Evolutionary conservation across 1,139 yeast genomes (phyloP).

Genomic region (Protomyces macrosporus): DNA sequence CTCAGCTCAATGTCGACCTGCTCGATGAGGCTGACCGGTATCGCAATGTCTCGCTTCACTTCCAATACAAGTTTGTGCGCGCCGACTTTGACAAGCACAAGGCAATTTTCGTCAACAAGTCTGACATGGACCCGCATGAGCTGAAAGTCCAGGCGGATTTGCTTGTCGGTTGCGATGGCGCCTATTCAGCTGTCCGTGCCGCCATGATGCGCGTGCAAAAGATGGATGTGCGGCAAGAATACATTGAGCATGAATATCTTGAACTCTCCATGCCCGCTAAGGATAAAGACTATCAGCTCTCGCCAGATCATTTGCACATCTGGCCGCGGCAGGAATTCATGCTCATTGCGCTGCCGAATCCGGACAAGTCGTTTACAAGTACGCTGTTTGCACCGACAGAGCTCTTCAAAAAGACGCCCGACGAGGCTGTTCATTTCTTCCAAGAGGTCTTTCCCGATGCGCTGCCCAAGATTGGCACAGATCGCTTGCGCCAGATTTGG

Average conservation of each 20-base stretch:
- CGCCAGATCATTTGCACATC: slow-evolving; percentile 77
- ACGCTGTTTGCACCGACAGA: slow-evolving; percentile 83
- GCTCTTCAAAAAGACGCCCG: slow-evolving; percentile 48
- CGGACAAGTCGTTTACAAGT: slow-evolving; percentile 60
- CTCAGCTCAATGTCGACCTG: slow-evolving; percentile 58
- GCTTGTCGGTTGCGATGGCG: slow-evolving; percentile 81
- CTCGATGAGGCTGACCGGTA: slow-evolving; percentile 55
- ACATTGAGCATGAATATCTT: slow-evolving; percentile 76
- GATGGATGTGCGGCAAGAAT: slow-evolving; percentile 69
- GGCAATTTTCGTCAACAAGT: neutral
- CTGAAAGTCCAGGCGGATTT: slow-evolving; percentile 45
- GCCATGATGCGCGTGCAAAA: slow-evolving; percentile 52
- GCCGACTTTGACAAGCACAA: slow-evolving; percentile 36
- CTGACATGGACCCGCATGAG: neutral
- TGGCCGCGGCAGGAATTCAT: slow-evolving; percentile 87
- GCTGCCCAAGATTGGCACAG: slow-evolving; percentile 57
- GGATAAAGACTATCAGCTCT: slow-evolving; percentile 38
- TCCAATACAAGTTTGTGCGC: slow-evolving; percentile 54
- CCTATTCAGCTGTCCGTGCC: slow-evolving; percentile 67
- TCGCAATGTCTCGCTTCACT: slow-evolving; percentile 47
- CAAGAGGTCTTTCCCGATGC: slow-evolving; percentile 68
- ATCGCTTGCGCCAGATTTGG: slow-evolving; percentile 50
- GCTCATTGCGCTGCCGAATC: slow-evolving; percentile 84
- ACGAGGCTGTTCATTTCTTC: slow-evolving; percentile 53
- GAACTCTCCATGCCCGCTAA: slow-evolving; percentile 63